These are phyloP conservation scores for Dryadomyces quercivorus DNA, from an alignment of 2,329 filamentous ascomycete species.

Conservation along the genomic window DNA sequence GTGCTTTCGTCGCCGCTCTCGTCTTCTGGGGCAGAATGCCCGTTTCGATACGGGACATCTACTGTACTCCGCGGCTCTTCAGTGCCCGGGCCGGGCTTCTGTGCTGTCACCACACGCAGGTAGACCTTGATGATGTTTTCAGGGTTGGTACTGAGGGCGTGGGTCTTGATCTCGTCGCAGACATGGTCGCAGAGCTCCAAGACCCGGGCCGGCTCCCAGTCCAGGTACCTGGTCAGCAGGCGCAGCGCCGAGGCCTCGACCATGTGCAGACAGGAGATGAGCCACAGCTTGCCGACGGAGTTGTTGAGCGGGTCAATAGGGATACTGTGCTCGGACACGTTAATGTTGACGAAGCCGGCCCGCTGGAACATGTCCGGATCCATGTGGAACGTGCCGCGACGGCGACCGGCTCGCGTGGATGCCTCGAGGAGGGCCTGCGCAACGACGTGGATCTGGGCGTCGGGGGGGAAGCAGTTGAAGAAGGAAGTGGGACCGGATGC, in stretches of 20 bases:
- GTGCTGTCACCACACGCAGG: slow-evolving; percentile 34
- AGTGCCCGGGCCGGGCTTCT: slow-evolving; percentile 29
- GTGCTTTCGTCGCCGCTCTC: slow-evolving; percentile 9
- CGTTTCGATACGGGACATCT: neutral
- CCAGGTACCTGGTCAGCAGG: slow-evolving; percentile 38
- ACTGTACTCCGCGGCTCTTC: neutral
- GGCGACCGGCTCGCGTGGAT: slow-evolving; percentile 26
- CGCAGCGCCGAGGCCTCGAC: slow-evolving; percentile 33
- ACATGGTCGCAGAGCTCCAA: slow-evolving; percentile 32
- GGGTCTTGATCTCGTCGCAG: slow-evolving; percentile 33
- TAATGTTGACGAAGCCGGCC: slow-evolving; percentile 32
- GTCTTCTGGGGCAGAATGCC: neutral
- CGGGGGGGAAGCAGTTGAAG: slow-evolving; percentile 20
- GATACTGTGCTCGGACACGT: slow-evolving; percentile 28
- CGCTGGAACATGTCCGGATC: slow-evolving; percentile 20
- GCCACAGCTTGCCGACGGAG: slow-evolving; percentile 31
- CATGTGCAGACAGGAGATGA: slow-evolving; percentile 26
- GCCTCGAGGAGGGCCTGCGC: slow-evolving; percentile 20
- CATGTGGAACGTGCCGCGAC: slow-evolving; percentile 12
- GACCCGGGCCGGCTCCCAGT: slow-evolving; percentile 37
- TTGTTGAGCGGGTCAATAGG: slow-evolving; percentile 32
- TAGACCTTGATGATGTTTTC: slow-evolving; percentile 32
- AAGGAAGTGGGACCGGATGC: slow-evolving; percentile 19
- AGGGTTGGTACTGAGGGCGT: slow-evolving; percentile 33
- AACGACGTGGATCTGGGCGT: slow-evolving; percentile 27